Conservation (phyloP, 306 rosid genomes). For the Dalbergia cochinchinensis region DNA sequence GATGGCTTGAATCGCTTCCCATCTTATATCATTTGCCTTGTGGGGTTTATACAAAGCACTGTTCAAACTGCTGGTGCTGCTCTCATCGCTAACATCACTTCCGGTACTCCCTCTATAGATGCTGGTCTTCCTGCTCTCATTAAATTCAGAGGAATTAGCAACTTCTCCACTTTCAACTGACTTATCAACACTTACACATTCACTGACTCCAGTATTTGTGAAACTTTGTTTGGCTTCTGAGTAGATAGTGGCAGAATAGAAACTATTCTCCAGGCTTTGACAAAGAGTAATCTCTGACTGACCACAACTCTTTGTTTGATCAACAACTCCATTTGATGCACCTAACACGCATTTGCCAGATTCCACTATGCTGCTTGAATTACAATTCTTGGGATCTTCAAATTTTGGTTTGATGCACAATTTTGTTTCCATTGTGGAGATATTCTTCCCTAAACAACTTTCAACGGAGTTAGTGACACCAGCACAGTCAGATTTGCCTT, state of each 20-base stretch:
- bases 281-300: constrained; percentile 56
- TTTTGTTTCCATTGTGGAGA: constrained; percentile 52
- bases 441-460: constrained; percentile 54
- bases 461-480: constrained; percentile 47
- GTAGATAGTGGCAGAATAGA: constrained; percentile 70
- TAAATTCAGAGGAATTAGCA: constrained; percentile 63
- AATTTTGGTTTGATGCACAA: constrained; percentile 47
- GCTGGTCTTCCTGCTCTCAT: constrained; percentile 86
- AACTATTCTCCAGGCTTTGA: constrained; percentile 78
- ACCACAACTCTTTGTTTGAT: constrained; percentile 48
- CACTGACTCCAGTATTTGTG: constrained; percentile 77
- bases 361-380: constrained; percentile 52
- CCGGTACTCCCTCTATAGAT: constrained; percentile 89
- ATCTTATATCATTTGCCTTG: constrained; percentile 84
- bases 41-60: constrained; percentile 85
- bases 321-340: constrained; percentile 54
- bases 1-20: constrained; percentile 92
- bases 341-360: constrained; percentile 50
- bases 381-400: constrained; percentile 51
- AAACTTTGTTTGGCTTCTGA: constrained; percentile 90
- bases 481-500: constrained; percentile 50
- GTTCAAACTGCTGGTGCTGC: constrained; percentile 85
- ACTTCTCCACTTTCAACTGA: constrained; percentile 70
- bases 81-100: constrained; percentile 88
- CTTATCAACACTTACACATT: constrained; percentile 77